phyloP scores from a whole-genome alignment of 208 protist genomes.

The Trypanosoma boissoni region DNA sequence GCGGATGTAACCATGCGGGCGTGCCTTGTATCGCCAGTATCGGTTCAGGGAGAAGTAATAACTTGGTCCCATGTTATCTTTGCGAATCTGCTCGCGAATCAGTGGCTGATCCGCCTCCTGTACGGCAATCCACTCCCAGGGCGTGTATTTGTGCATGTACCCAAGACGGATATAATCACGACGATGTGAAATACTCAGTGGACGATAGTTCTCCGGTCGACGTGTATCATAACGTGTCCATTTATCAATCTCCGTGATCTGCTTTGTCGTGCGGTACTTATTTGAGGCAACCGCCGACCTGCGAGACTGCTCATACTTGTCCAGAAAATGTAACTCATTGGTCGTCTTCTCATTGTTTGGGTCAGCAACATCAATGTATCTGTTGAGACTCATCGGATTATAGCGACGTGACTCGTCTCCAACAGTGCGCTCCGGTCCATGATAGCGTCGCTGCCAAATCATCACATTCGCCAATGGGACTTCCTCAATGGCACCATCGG shows the following conservation, averaged over 20 bases:
- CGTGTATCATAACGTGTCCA: slow-evolving; percentile 69
- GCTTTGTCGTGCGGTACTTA: slow-evolving; percentile 74
- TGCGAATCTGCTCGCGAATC: slow-evolving; percentile 73
- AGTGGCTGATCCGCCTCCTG: slow-evolving; percentile 90
- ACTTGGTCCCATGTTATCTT: slow-evolving; percentile 71
- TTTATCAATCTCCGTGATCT: slow-evolving; percentile 85
- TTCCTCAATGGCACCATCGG: slow-evolving; percentile 49
- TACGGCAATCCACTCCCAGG: slow-evolving; percentile 90
- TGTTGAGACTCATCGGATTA: slow-evolving; percentile 48
- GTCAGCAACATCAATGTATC: slow-evolving; percentile 85
- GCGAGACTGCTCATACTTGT: slow-evolving; percentile 68
- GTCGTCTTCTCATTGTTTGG: slow-evolving; percentile 55
- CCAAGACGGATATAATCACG: slow-evolving; percentile 84
- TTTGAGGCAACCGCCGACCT: slow-evolving; percentile 23
- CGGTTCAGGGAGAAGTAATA: slow-evolving; percentile 86
- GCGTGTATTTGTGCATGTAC: slow-evolving; percentile 85
- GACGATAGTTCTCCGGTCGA: slow-evolving; percentile 85
- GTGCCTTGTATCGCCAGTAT: slow-evolving; percentile 87
- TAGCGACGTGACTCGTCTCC: slow-evolving; percentile 75
- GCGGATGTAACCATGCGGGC: slow-evolving; percentile 85
- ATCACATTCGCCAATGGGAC: slow-evolving; percentile 71
- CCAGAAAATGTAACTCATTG: slow-evolving; percentile 75
- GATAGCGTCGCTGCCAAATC: slow-evolving; percentile 83
- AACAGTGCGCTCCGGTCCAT: slow-evolving; percentile 81
- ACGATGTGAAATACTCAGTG: slow-evolving; percentile 80